Evolutionary conservation across 768 basidiomycete genomes (phyloP).

Genomic region (Mycena rebaudengoi): DNA sequence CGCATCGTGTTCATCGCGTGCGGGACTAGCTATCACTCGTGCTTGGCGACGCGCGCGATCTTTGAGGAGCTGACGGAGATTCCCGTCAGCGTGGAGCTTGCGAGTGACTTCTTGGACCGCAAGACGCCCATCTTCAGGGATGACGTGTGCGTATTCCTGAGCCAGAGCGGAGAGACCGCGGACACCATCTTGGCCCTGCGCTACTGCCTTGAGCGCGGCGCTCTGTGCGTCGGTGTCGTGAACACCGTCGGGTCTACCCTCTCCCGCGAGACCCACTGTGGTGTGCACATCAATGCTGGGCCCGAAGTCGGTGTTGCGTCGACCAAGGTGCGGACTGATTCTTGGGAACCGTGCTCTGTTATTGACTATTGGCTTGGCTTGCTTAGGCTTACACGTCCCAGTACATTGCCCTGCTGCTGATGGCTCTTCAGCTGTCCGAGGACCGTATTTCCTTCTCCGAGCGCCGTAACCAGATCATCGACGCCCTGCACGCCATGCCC

Average conservation of each 20-base stretch:
- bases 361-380: neutral
- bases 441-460: constrained; percentile 94
- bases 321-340: constrained; percentile 75
- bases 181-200: constrained; percentile 96
- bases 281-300: constrained; percentile 99
- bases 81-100: constrained; percentile 95
- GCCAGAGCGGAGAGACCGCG: constrained; percentile 98
- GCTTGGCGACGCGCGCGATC: constrained; percentile 94
- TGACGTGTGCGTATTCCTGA: constrained; percentile 95
- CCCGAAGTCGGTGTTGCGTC: constrained; percentile 99
- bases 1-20: constrained; percentile 98
- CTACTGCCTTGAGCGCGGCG: constrained; percentile 97
- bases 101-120: constrained; percentile 97
- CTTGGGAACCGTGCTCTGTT: neutral
- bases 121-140: constrained; percentile 99
- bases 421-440: constrained; percentile 97
- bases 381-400: constrained; percentile 95
- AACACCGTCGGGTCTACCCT: constrained; percentile 99
- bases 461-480: constrained; percentile 92
- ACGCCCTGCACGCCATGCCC: constrained; percentile 91
- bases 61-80: constrained; percentile 99
- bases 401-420: constrained; percentile 97
- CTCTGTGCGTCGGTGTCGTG: constrained; percentile 96
- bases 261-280: constrained; percentile 98
- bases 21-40: constrained; percentile 98